These are phyloP conservation scores for Rhodotorula sp. DNA, from an alignment of 1,284 basidiomycete species.

Conservation along the genomic window DNA sequence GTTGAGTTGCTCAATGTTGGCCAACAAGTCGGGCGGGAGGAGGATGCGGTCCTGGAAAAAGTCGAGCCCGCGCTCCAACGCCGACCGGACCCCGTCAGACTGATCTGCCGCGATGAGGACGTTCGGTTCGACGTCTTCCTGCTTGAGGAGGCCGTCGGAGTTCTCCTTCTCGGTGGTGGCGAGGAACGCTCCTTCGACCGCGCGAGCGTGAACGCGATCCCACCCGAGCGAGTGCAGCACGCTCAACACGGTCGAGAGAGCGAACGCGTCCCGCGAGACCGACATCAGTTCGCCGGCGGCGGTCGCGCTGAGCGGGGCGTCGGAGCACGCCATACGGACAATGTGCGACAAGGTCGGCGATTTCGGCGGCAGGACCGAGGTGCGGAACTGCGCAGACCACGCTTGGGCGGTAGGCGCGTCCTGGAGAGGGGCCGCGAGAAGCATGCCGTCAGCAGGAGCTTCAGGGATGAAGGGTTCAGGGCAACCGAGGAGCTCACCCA, in stretches of 20 bases:
- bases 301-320: conserved; percentile 1
- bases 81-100: conserved; percentile 7
- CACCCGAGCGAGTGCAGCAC: conserved; percentile 30
- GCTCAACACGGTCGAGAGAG: conserved; percentile 27
- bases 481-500: conserved; percentile 24
- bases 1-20: conserved; percentile 15
- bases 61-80: conserved; percentile 27
- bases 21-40: conserved; percentile 36
- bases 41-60: conserved; percentile 38
- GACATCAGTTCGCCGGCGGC: conserved; percentile 12
- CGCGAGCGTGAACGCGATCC: conserved; percentile 20
- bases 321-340: conserved; percentile 23
- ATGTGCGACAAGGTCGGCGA: conserved; percentile 23
- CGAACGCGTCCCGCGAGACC: conserved; percentile 32
- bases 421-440: conserved; percentile 5
- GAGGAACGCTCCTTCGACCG: conserved; percentile 27
- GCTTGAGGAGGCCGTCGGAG: not conserved
- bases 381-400: conserved; percentile 30
- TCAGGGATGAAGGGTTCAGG: not conserved
- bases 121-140: conserved; percentile 7
- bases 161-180: not conserved
- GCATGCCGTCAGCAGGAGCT: not conserved
- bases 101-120: not conserved
- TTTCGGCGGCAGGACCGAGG: conserved; percentile 12
- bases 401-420: conserved; percentile 30